phyloP scores from a whole-genome alignment of 805 yeast genomes.

The Zygosaccharomyces bailii region DNA sequence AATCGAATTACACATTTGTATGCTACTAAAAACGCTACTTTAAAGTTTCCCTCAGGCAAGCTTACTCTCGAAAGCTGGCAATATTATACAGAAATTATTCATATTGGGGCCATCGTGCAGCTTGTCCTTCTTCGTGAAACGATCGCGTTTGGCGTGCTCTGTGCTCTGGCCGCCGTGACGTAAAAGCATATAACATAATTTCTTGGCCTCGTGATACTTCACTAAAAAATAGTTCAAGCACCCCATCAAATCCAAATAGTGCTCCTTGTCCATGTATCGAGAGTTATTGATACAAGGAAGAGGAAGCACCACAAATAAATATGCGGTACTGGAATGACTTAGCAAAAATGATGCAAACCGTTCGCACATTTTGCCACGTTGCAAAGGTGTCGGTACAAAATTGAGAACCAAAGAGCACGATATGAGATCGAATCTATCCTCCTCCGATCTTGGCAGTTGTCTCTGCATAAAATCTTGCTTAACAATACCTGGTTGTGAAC shows the following conservation, averaged over 20 bases:
- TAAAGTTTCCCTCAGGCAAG: too few relatives aligned
- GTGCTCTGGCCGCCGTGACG: constrained; percentile 12
- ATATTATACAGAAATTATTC: constrained; percentile 63
- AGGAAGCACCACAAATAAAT: constrained; percentile 79
- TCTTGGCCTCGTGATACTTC: constrained; percentile 56
- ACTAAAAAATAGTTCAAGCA: constrained; percentile 56
- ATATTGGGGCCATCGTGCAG: constrained; percentile 53
- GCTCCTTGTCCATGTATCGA: constrained; percentile 58
- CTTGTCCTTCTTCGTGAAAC: constrained; percentile 42
- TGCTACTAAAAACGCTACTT: too few relatives aligned
- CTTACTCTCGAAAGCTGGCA: too few relatives aligned
- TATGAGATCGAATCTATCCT: constrained; percentile 56
- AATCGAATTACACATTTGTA: too few relatives aligned
- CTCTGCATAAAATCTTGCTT: constrained; percentile 85
- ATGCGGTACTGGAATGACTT: constrained; percentile 19
- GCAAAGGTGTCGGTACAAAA: constrained; percentile 70
- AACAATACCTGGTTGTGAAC: constrained; percentile 63
- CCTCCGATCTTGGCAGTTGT: constrained; percentile 48
- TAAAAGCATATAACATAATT: constrained; percentile 70
- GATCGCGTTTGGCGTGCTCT: background rate
- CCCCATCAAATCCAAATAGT: constrained; percentile 45
- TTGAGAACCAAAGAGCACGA: constrained; percentile 87
- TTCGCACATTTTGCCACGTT: constrained; percentile 74
- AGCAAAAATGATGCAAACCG: constrained; percentile 56
- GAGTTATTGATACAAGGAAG: constrained; percentile 83